A percentile compares a stretch with the other conserved stretches of the same genome.
phyloP scores from a whole-genome alignment of 805 yeast genomes.

The Crinitomyces ghanaensis region DNA sequence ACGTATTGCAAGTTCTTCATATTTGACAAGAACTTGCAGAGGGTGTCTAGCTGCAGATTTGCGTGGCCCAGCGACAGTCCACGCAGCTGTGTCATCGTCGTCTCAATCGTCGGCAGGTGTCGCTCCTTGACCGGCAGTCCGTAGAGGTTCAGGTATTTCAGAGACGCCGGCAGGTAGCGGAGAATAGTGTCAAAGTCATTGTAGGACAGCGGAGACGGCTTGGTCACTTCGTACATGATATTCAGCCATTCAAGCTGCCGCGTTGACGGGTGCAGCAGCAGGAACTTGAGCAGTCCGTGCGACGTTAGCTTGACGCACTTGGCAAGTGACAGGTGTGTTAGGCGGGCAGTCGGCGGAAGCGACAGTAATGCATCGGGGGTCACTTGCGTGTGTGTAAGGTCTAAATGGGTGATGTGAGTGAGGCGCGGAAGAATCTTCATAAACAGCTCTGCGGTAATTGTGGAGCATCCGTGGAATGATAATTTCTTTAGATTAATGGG shows the following conservation, averaged over 20 bases:
- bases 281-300: slow-evolving; percentile 55
- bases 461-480: slow-evolving; percentile 83
- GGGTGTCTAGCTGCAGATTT: slow-evolving; percentile 17
- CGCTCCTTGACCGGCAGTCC: slow-evolving; percentile 46
- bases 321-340: slow-evolving; percentile 65
- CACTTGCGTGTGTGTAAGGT: slow-evolving; percentile 70
- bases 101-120: slow-evolving; percentile 23
- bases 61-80: slow-evolving; percentile 25
- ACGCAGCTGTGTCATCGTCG: slow-evolving; percentile 15
- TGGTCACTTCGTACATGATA: slow-evolving; percentile 50
- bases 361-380: slow-evolving; percentile 47
- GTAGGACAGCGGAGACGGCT: slow-evolving; percentile 42
- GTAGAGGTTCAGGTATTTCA: slow-evolving; percentile 46
- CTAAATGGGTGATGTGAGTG: slow-evolving; percentile 50
- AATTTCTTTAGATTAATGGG: slow-evolving; percentile 34
- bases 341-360: slow-evolving; percentile 43
- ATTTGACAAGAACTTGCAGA: slow-evolving; percentile 17
- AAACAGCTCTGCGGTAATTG: slow-evolving; percentile 48
- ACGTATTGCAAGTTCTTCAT: slow-evolving; percentile 37
- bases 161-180: slow-evolving; percentile 29
- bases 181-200: slow-evolving; percentile 41
- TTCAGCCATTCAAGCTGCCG: slow-evolving; percentile 54
- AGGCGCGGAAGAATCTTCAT: slow-evolving; percentile 47
- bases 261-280: slow-evolving; percentile 59
- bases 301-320: slow-evolving; percentile 60